These are phyloP conservation scores for Pontederia crassipes DNA, from an alignment of 176 grass and related monocot species.

Conservation along the genomic window DNA sequence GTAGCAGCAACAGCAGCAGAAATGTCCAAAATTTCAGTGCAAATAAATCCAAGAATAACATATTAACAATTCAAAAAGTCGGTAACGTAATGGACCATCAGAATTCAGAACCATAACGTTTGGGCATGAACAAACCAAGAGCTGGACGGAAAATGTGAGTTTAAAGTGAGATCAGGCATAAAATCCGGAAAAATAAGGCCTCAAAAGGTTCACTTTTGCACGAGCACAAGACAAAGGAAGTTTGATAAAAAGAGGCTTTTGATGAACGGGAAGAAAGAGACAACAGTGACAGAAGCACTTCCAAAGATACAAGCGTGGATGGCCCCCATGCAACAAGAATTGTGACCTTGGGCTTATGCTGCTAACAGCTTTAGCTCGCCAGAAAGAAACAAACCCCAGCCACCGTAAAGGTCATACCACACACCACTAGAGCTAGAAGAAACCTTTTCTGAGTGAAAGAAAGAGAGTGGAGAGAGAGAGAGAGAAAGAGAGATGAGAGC, in stretches of 20 bases:
- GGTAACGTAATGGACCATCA: too few species aligned
- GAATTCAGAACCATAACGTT: too few species aligned
- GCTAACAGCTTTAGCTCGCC: not conserved
- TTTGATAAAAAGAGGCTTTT: conserved; percentile 5
- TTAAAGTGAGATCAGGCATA: not conserved
- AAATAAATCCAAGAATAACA: too few species aligned
- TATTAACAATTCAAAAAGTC: too few species aligned
- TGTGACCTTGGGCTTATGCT: not conserved
- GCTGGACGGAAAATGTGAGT: not conserved
- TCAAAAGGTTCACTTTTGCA: not conserved
- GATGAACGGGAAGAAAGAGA: not conserved
- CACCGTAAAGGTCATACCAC: too few species aligned
- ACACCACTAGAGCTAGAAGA: not conserved
- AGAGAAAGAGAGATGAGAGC: not conserved
- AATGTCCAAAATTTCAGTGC: too few species aligned
- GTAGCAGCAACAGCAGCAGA: too few species aligned
- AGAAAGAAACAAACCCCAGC: too few species aligned
- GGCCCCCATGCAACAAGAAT: not conserved
- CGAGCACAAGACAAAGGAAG: not conserved
- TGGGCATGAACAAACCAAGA: not conserved
- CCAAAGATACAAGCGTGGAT: not conserved
- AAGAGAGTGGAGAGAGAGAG: not conserved
- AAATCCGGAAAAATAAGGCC: conserved; percentile 8
- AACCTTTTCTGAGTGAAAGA: not conserved
- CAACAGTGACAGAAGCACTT: not conserved